Percentiles rank a stretch among this genome's conserved stretches.
These are phyloP conservation scores for Fusarium buxicola DNA, from an alignment of 2,329 filamentous ascomycete genomes.

Conservation along the genomic window DNA sequence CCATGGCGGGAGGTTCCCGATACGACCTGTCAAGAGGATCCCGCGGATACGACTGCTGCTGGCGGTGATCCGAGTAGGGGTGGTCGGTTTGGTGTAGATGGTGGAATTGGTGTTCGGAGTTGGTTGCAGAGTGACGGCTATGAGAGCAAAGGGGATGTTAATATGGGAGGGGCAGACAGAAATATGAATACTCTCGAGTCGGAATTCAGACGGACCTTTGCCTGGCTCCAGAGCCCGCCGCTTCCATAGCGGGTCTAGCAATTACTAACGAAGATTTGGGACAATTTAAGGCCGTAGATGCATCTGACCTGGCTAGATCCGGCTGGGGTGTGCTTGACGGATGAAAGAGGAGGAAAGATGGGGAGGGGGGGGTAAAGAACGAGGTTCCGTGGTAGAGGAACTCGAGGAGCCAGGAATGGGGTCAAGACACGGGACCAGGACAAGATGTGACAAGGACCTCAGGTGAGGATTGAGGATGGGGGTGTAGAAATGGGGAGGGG, in stretches of 20 bases:
- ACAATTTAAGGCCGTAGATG: slow-evolving; percentile 52
- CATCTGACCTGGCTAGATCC: slow-evolving; percentile 53
- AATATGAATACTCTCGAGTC: slow-evolving; percentile 41
- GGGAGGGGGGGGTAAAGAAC: slow-evolving; percentile 37
- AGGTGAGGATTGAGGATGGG: slow-evolving; percentile 44
- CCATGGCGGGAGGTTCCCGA: slow-evolving; percentile 52
- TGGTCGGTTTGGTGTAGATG: slow-evolving; percentile 43
- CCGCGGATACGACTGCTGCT: slow-evolving; percentile 42
- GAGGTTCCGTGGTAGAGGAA: slow-evolving; percentile 39
- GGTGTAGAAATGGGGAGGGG: slow-evolving; percentile 41
- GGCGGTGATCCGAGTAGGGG: slow-evolving; percentile 41
- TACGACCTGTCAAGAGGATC: slow-evolving; percentile 48
- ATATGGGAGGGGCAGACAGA: slow-evolving; percentile 44
- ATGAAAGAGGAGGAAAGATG: slow-evolving; percentile 37
- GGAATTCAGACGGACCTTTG: slow-evolving; percentile 53
- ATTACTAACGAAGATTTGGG: slow-evolving; percentile 52
- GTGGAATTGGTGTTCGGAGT: slow-evolving; percentile 38
- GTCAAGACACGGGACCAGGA: slow-evolving; percentile 45
- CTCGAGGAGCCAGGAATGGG: slow-evolving; percentile 45
- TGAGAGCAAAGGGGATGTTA: slow-evolving; percentile 41
- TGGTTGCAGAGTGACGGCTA: slow-evolving; percentile 44
- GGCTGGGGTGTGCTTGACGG: slow-evolving; percentile 42
- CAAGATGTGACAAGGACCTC: slow-evolving; percentile 45
- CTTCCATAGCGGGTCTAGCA: slow-evolving; percentile 55
- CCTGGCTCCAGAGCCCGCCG: slow-evolving; percentile 53